Conservation (phyloP, 768 basidiomycete species). For the Boletus coccyginus region DNA sequence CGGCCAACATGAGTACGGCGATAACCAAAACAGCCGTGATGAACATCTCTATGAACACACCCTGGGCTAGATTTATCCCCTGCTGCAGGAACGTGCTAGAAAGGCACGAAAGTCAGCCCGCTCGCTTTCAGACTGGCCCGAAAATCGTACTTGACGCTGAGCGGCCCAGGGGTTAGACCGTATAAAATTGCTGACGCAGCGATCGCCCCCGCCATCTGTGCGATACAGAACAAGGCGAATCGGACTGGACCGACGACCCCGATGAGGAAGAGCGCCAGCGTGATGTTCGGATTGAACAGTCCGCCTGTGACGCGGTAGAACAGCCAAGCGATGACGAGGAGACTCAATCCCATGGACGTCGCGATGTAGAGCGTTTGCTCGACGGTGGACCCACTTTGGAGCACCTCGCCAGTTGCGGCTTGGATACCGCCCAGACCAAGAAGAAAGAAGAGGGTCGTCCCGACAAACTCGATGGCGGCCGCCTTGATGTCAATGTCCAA, state of each 20-base stretch:
- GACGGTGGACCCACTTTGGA: slow-evolving; percentile 31
- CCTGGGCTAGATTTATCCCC: slow-evolving; percentile 52
- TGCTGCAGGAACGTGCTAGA: slow-evolving; percentile 46
- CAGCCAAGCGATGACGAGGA: slow-evolving; percentile 63
- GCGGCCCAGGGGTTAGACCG: slow-evolving; percentile 51
- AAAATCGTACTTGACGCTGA: slow-evolving; percentile 48
- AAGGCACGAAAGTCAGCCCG: neutral
- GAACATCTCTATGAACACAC: slow-evolving; percentile 72
- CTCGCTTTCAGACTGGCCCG: slow-evolving; percentile 9
- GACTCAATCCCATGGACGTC: slow-evolving; percentile 56
- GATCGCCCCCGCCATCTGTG: slow-evolving; percentile 61
- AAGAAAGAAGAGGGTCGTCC: slow-evolving; percentile 62
- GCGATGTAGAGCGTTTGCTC: slow-evolving; percentile 55
- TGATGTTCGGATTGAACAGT: slow-evolving; percentile 64
- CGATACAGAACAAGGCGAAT: slow-evolving; percentile 57
- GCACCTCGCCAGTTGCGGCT: slow-evolving; percentile 42
- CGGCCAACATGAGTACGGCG: slow-evolving; percentile 70
- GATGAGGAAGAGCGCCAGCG: slow-evolving; percentile 54
- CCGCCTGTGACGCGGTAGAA: slow-evolving; percentile 66
- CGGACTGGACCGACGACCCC: slow-evolving; percentile 54
- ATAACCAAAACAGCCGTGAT: slow-evolving; percentile 57
- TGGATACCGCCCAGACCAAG: slow-evolving; percentile 66
- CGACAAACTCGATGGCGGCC: slow-evolving; percentile 55
- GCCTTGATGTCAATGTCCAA: slow-evolving; percentile 44
- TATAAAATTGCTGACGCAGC: slow-evolving; percentile 54